Conservation (phyloP, 371 early-diverging fungal species). For the Apophysomyces ossiformis region DNA sequence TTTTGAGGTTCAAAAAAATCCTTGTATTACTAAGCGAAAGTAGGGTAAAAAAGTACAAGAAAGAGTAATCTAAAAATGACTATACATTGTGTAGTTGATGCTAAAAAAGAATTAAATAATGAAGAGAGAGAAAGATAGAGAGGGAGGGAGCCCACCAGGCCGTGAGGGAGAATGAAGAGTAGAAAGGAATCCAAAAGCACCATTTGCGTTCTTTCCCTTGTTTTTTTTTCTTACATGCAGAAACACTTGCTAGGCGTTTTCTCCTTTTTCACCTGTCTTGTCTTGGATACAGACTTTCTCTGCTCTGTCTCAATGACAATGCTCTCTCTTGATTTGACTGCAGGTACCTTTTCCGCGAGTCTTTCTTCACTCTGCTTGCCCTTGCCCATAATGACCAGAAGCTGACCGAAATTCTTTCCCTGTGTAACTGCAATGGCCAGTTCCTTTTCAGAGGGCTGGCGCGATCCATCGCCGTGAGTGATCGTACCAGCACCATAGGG, state of each 20-base stretch:
- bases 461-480: slow-evolving; percentile 59
- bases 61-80: too few species aligned
- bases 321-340: neutral
- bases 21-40: too few species aligned
- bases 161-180: too few species aligned
- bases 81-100: neutral
- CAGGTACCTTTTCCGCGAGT: neutral
- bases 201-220: too few species aligned
- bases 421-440: slow-evolving; percentile 62
- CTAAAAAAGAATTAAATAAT: neutral
- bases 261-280: slow-evolving; percentile 13
- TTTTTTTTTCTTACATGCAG: slow-evolving; percentile 22
- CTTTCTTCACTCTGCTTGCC: slow-evolving; percentile 8
- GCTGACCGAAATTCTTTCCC: slow-evolving; percentile 60
- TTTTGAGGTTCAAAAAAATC: too few species aligned
- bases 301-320: slow-evolving; percentile 4
- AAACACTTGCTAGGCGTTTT: slow-evolving; percentile 16
- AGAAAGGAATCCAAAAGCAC: too few species aligned
- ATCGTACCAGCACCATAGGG: slow-evolving; percentile 69
- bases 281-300: neutral
- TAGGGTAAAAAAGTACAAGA: too few species aligned
- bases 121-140: neutral
- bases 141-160: neutral
- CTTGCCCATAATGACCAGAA: slow-evolving; percentile 25
- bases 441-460: slow-evolving; percentile 64